Conservation (phyloP, 768 basidiomycete species). For the Sporobolomyces pararoseus region DNA sequence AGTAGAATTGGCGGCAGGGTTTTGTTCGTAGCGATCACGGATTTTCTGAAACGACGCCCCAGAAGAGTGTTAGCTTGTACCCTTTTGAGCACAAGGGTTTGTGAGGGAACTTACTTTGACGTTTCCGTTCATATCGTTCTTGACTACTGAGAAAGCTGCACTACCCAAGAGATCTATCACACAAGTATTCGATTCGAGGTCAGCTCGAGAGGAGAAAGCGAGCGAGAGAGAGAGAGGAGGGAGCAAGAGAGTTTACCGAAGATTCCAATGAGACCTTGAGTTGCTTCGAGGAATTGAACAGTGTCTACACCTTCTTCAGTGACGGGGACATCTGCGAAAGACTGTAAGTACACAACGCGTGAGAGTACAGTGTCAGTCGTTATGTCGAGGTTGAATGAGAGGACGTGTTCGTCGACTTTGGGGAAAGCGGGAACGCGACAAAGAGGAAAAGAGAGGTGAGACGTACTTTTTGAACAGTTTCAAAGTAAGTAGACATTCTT, state of each 20-base stretch:
- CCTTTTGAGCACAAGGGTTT: not conserved
- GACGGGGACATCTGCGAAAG: conserved; percentile 85
- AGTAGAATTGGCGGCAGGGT: conserved; percentile 63
- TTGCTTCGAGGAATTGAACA: conserved; percentile 76
- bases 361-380: too few species aligned
- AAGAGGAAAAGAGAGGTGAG: not conserved
- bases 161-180: conserved; percentile 74
- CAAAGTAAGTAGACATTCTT: conserved; percentile 46
- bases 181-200: conserved; percentile 4
- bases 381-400: too few species aligned
- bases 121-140: conserved; percentile 83
- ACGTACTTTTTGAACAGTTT: conserved; percentile 42
- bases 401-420: too few species aligned
- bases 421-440: not conserved
- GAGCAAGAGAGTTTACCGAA: conserved; percentile 64
- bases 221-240: not conserved
- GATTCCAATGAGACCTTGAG: conserved; percentile 78
- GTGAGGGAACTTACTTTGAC: conserved; percentile 62
- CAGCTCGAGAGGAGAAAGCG: too few species aligned
- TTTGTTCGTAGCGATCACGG: conserved; percentile 67
- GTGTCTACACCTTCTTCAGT: conserved; percentile 87
- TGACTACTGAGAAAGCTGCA: conserved; percentile 74
- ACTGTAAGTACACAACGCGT: too few species aligned
- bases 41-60: conserved; percentile 69
- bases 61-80: too few species aligned